Base-by-base conservation (phyloP, 257 asterid species). In the Coffea eugenioides region DNA sequence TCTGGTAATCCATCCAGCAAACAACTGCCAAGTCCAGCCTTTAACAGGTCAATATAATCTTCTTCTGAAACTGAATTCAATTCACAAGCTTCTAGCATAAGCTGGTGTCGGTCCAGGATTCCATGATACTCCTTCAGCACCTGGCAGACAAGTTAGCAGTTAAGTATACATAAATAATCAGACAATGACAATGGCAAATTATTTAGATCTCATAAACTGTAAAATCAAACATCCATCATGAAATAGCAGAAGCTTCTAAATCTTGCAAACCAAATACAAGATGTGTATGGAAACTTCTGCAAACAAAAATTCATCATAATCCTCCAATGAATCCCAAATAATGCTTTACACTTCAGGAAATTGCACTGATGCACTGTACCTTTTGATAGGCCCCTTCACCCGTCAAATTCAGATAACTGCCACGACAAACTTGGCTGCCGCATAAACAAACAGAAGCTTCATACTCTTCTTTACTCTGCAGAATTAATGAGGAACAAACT, bases 391-490 rank as follows among this genome's bases (percentile, higher is more conserved):
- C 95, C 89, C 97, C 99, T 89, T 96, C 99, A 62, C 99, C 99
- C 0, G 97, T 91, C 78, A 96, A 88, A 85, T 96, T 92, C 74
- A 96, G 91, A 80, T 91, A 96, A 87, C 99, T 96, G 62, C 99
- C 99, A 78, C 99, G 97, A 87, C 99, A 96, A 74, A 94, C 99
- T 85, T 94, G 98, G 90, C 95, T 92, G 82, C 99, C 99, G 41
- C 99, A 96, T 82, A 96, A 85, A 79, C 99, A 96, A 75, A 96
- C 99, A 71, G 99, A 96, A 80, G 98, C 99, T 87, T 96, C 99
- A 81, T 91, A 92, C 86, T 96, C 99, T 88, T 96, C 97, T 88
- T 96, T 96, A 78, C 99, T 96, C 99, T 96, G 96, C 59, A 80
- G 76, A 69, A 54, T 74, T 76, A 21, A 75, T 31, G 45, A 78